Conservation (phyloP, 1,284 basidiomycete species). For the Gastroboletus turbinatus region DNA sequence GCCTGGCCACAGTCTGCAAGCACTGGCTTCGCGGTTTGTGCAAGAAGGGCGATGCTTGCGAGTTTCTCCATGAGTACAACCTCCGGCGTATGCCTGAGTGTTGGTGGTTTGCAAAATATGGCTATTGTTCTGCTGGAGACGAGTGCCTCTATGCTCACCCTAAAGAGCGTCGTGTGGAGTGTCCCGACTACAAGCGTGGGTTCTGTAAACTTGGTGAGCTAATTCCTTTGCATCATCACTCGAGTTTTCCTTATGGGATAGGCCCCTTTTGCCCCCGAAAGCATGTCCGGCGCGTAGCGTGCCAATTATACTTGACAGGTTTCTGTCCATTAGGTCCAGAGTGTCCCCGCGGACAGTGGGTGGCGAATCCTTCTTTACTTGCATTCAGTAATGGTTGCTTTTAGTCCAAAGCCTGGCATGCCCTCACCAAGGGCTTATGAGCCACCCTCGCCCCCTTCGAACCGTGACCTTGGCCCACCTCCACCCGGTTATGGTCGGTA, state of each 20-base stretch:
- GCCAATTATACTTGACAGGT: slow-evolving; percentile 89
- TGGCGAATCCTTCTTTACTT: slow-evolving; percentile 22
- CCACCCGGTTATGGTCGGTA: slow-evolving; percentile 89
- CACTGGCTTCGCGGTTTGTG: slow-evolving; percentile 98
- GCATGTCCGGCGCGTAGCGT: slow-evolving; percentile 89
- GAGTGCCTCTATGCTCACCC: slow-evolving; percentile 98
- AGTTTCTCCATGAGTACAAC: slow-evolving; percentile 99
- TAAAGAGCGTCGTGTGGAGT: slow-evolving; percentile 91
- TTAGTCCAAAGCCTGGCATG: slow-evolving; percentile 71
- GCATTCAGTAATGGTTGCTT: slow-evolving; percentile 21
- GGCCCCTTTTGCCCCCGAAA: slow-evolving; percentile 90
- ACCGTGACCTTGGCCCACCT: slow-evolving; percentile 84
- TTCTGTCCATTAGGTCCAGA: slow-evolving; percentile 95
- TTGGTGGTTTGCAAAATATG: slow-evolving; percentile 98
- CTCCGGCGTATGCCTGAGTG: slow-evolving; percentile 98
- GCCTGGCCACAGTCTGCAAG: slow-evolving; percentile 95
- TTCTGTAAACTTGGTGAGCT: slow-evolving; percentile 88
- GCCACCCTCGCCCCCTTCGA: slow-evolving; percentile 72
- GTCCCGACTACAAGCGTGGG: slow-evolving; percentile 93
- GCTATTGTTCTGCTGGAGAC: slow-evolving; percentile 96
- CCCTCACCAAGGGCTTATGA: slow-evolving; percentile 79
- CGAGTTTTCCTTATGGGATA: slow-evolving; percentile 30
- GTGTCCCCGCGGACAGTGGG: slow-evolving; percentile 90
- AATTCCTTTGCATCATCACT: slow-evolving; percentile 1
- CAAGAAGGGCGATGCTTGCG: slow-evolving; percentile 98